Evolutionary conservation across 129 eudicot species (phyloP).

Genomic region (Kitagawia praeruptora): DNA sequence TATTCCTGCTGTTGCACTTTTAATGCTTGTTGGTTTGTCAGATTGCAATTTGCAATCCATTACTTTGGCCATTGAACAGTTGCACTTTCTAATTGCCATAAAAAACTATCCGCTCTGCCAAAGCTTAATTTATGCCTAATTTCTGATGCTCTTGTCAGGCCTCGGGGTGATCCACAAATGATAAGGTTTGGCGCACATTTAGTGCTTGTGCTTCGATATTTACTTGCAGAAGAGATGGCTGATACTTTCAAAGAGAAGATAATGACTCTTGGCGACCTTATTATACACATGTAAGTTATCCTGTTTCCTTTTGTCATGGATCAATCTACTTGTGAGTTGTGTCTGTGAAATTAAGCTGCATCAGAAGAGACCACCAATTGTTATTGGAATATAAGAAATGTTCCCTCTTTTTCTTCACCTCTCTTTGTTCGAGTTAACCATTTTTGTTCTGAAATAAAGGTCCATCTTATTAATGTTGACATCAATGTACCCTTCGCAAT

Average conservation of each 20-base stretch:
- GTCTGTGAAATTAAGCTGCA: neutral
- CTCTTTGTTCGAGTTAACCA: neutral
- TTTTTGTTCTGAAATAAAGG: neutral
- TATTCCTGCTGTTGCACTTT: neutral
- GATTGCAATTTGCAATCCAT: neutral
- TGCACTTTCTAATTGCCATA: neutral
- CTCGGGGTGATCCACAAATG: conserved; percentile 97
- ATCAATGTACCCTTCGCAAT: neutral
- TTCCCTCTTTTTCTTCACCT: neutral
- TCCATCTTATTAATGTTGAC: neutral
- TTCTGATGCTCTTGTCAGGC: conserved; percentile 42
- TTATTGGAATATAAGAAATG: neutral
- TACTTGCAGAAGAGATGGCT: conserved; percentile 76
- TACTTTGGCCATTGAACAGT: neutral
- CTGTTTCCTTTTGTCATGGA: neutral
- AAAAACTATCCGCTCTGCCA: neutral
- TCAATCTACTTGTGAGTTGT: neutral
- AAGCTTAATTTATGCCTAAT: conserved; percentile 4
- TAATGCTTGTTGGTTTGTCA: neutral
- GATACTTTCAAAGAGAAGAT: conserved; percentile 78
- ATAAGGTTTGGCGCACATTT: conserved; percentile 95
- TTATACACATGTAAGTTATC: conserved; percentile 75
- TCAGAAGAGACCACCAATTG: neutral
- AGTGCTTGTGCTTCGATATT: conserved; percentile 79
- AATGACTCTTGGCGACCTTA: conserved; percentile 88